Base-by-base conservation (phyloP, 352 stramenopile genomes). In the Phytopythium chamaehyphon region DNA sequence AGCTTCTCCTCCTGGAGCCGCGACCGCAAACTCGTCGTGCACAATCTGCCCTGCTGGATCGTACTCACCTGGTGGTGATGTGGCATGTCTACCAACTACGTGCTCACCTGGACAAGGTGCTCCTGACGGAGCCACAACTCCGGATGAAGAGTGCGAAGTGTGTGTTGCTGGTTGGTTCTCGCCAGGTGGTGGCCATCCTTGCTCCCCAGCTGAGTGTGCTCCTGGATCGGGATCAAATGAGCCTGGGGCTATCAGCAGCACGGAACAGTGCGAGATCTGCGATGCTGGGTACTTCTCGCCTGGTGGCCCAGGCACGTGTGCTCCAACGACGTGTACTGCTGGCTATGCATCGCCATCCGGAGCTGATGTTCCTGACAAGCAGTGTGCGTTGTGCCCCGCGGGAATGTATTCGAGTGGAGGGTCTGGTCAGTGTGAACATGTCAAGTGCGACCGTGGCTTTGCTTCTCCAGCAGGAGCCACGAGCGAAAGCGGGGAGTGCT, bases 311-410 rank as follows among this genome's bases (percentile, higher is more conserved):
- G 50, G 55, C n/a, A 40, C 59, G 26, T 72, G 65, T 45, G 36
- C 62, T 10, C 51, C 62, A 2, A 78, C 68, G 23, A 61, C 44
- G 3, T 82, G 71, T 35, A 33, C 56, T 3, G 55, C 68, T 16
- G 71, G 71, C 39, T 66, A 61, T 18, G 62, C 71, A 21, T 79
- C 68, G 1, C 71, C 71, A 9, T 60, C 59, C 18, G 64, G 70
- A 0, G 71, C 68, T 11, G 62, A 76, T 38, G 61, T 67, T 11
- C 49, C 56, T 22, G 64, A 72, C 54, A 61, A 66, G 45, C 65
- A 77, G 54, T 82, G 71, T 45, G 58, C 55, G 0, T 49, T 66
- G 12, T 82, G 71, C 48, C 24, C 54, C 24, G 59, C 67, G 16
- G 71, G 71, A 6, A 65, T 61, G 23, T 82, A 64, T 54, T 73